Base-by-base conservation (phyloP, 2,329 filamentous ascomycete species). In the Cephalotrichum gorgonifer region DNA sequence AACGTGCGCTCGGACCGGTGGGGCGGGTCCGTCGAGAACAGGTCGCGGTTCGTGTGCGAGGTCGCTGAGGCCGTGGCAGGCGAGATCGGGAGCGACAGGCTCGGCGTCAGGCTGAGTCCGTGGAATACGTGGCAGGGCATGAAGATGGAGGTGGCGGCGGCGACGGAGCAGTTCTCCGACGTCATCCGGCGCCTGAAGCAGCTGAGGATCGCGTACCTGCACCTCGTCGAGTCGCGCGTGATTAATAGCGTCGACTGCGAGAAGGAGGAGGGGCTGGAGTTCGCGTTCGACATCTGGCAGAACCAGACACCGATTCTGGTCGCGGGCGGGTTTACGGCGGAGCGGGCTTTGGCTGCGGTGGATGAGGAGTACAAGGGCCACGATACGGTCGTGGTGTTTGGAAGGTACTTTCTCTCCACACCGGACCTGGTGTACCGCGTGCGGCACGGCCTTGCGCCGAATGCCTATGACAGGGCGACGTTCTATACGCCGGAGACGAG, bases 61-160 rank as follows among this genome's bases (percentile, higher is more conserved):
- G 62, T 77, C 26, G 63, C 71, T 9, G 64, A 71, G 51, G 62
- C 64, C 23, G 57, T 72, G 1, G 56, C 65, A 4, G 60, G 57
- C 1, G 68, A 66, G 4, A 62, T 74, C 12, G 79, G 79, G 3
- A 65, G 70, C 0, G 68, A 81, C 6, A 65, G 67, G 44, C 68
- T 69, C 8, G 75, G 67, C 6, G 73, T 83, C 42, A 70, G 81
- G 2, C 59, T 85, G 11, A 75, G 69, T 2, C 81, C 81, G 0
- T 84, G 73, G 61, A 72, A 69, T 35, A 62, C 65, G 5, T 83
- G 78, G 64, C 74, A 81, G 52, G 72, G 71, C 41, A 78, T 83
- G 76, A 63, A 65, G n/a, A 80, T 81, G 74, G 63, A 65, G n/a
- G 80, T 81, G 74, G 28, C 47, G 7, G 49, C 52, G 28, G 78